Base-by-base conservation (phyloP, 225 moss, liverwort and hornwort genomes). In the Lunularia cruciata region DNA sequence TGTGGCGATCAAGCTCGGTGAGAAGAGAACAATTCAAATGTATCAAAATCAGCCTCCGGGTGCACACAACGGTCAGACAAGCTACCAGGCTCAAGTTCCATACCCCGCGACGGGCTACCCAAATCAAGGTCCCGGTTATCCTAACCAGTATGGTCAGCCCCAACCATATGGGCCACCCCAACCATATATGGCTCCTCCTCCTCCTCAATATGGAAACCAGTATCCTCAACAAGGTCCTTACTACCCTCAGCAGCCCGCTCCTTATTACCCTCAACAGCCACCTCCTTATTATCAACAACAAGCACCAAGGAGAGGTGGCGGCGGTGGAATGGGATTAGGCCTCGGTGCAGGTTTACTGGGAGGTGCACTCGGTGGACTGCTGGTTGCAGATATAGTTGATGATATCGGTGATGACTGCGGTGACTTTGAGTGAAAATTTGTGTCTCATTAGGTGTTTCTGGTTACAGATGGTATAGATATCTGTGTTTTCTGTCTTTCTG, bases 1-100 rank as follows among this genome's bases (percentile, higher is more conserved):
- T 18, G 22, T 87, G 0, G 81, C 86, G 8, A 64, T 90, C 0
- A 88, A 77, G 51, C 49, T 92, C 14, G 92, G 89, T 56, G 90
- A 85, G 68, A 80, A 42, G 35, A 66, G 28, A 30, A 71, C 72
- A 0, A 70, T 74, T 26, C 37, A 57, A 0, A 25, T 45, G 45
- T 12, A 73, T 43, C 73, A 27, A 31, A 26, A 25, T 35, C 73
- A 65, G 48, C 57, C 65, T 4, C 42, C 25, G 5, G 15, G 43
- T 2, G 33, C 14, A 13, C 10, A 5, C 11, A 8, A 34, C 14
- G 73, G 64, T 13, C 57, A 66, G 26, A 20, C 40, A 0, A 40
- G 56, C 7, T 37, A 31, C 4, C 30, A 2, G 19, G n/a, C 45
- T 15, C 32, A 31, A 32, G 35, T 4, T 20, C 26, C 37, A 20